phyloP scores from a whole-genome alignment of 2,329 filamentous ascomycete species.

The Coniella lustricola region DNA sequence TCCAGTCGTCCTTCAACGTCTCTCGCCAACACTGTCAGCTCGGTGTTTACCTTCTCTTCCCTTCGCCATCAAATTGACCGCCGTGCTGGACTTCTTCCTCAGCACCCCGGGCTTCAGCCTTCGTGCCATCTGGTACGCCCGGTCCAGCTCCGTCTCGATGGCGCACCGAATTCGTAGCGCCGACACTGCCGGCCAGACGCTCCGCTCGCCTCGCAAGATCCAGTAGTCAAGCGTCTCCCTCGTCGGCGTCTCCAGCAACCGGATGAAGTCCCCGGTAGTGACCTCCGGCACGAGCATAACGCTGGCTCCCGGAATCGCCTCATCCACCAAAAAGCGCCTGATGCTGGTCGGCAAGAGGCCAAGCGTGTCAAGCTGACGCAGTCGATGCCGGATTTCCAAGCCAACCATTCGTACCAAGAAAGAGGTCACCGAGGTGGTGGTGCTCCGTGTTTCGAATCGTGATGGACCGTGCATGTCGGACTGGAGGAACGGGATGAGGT shows the following conservation, averaged over 20 bases:
- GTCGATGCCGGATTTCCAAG: conserved; percentile 70
- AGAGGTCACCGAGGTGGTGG: conserved; percentile 48
- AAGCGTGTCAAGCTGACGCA: conserved; percentile 74
- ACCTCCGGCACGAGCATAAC: conserved; percentile 80
- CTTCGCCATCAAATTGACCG: conserved; percentile 16
- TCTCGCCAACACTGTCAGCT: conserved; percentile 18
- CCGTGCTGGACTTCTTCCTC: conserved; percentile 36
- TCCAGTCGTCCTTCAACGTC: conserved; percentile 1
- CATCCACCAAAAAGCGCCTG: conserved; percentile 72
- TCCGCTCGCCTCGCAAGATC: conserved; percentile 77
- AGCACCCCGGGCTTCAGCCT: conserved; percentile 49
- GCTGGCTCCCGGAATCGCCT: conserved; percentile 69
- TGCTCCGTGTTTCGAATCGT: conserved; percentile 51
- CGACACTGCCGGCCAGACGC: conserved; percentile 84
- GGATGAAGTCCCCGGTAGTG: conserved; percentile 62
- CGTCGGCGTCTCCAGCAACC: conserved; percentile 77
- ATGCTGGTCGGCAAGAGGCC: conserved; percentile 63
- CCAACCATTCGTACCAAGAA: conserved; percentile 62
- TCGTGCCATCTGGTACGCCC: conserved; percentile 73
- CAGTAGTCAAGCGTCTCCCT: conserved; percentile 71
- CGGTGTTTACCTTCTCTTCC: conserved; percentile 17
- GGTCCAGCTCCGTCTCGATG: conserved; percentile 81
- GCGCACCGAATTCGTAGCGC: conserved; percentile 76
- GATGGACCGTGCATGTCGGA: conserved; percentile 73
- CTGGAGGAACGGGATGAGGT: conserved; percentile 77